These are phyloP conservation scores for Penicillium psychrofluorescens DNA, from an alignment of 495 filamentous ascomycete genomes.

Conservation along the genomic window DNA sequence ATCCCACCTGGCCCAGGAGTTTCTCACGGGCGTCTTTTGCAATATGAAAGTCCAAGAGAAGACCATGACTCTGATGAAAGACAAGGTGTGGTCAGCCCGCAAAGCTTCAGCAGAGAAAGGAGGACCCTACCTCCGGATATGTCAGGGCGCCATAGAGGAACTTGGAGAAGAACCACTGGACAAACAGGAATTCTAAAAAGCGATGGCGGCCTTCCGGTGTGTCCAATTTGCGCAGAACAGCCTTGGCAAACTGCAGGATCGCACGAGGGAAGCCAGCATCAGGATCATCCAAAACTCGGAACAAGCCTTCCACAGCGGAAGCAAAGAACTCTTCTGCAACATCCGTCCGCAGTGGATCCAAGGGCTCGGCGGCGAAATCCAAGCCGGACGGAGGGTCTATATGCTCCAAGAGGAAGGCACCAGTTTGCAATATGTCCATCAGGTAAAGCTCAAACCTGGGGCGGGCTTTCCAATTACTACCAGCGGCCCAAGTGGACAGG, in stretches of 20 bases:
- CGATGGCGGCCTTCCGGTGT: constrained; percentile 58
- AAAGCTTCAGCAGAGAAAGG: background rate
- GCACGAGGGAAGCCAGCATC: constrained; percentile 79
- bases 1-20: constrained; percentile 76
- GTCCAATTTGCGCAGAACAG: constrained; percentile 71
- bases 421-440: constrained; percentile 87
- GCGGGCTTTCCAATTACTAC: constrained; percentile 82
- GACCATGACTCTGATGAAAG: constrained; percentile 58
- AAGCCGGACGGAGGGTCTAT: constrained; percentile 47
- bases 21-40: constrained; percentile 82
- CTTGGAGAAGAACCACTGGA: constrained; percentile 86
- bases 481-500: constrained; percentile 77
- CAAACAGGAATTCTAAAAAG: constrained; percentile 71
- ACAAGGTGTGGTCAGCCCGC: constrained; percentile 4
- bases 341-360: constrained; percentile 66
- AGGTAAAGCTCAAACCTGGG: constrained; percentile 87
- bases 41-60: constrained; percentile 87
- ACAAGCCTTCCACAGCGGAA: constrained; percentile 71
- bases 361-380: constrained; percentile 34
- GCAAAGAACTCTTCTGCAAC: constrained; percentile 87
- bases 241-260: constrained; percentile 72
- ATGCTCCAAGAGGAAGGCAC: constrained; percentile 81
- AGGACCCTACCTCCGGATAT: constrained; percentile 69
- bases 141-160: constrained; percentile 80
- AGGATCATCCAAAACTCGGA: constrained; percentile 71